These are phyloP conservation scores for Phytophthora tubulina DNA, from an alignment of 352 stramenopile species.

Conservation along the genomic window DNA sequence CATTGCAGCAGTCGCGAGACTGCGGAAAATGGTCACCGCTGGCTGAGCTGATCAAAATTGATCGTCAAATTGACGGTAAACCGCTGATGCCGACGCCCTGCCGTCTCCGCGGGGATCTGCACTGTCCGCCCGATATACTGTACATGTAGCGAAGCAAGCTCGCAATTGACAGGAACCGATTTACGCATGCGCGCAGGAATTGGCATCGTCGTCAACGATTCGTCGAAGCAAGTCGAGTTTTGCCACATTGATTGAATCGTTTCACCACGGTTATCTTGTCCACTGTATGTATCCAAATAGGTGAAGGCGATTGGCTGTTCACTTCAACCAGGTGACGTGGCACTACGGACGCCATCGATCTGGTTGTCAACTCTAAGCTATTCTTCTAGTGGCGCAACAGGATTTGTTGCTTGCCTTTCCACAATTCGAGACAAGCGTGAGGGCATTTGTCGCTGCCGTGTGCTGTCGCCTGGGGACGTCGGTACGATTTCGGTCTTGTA, in stretches of 20 bases:
- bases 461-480: conserved; percentile 11
- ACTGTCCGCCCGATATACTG: too few relatives aligned
- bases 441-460: conserved; percentile 17
- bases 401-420: conserved; percentile 6
- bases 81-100: too few relatives aligned
- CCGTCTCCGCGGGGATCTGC: background rate
- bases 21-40: too few relatives aligned
- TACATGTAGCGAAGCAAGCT: too few relatives aligned
- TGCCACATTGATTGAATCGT: background rate
- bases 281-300: background rate
- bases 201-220: too few relatives aligned
- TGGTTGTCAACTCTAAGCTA: background rate
- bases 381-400: background rate
- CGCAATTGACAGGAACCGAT: too few relatives aligned
- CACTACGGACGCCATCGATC: background rate
- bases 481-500: conserved; percentile 55
- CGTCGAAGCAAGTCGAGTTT: too few relatives aligned
- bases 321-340: conserved; percentile 22
- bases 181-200: too few relatives aligned
- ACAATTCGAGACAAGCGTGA: background rate
- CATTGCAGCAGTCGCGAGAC: too few relatives aligned
- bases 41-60: too few relatives aligned
- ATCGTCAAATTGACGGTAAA: too few relatives aligned
- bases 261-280: background rate
- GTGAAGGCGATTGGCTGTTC: conserved; percentile 12